These are phyloP conservation scores for Evansstolkia leycettana DNA, from an alignment of 495 filamentous ascomycete genomes.

Conservation along the genomic window DNA sequence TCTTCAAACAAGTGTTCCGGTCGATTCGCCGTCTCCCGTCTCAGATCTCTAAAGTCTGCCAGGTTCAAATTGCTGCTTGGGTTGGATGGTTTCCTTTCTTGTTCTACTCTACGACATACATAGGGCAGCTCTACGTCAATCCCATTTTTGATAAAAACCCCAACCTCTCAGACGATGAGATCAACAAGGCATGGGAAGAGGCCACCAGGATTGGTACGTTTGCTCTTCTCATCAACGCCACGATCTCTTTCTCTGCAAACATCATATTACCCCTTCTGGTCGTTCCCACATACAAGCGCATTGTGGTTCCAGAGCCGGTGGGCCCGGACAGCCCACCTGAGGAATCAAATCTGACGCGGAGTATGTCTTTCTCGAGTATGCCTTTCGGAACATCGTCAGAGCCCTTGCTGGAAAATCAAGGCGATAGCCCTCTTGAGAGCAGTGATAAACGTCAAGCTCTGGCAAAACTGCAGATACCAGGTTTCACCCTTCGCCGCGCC, in stretches of 20 bases:
- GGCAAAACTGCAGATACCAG: conserved; percentile 53
- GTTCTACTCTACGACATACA: conserved; percentile 85
- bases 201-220: conserved; percentile 74
- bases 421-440: not conserved
- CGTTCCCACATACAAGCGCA: conserved; percentile 50
- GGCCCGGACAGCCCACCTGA: conserved; percentile 6
- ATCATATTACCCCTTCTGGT: conserved; percentile 73
- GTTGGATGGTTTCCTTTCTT: conserved; percentile 92
- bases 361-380: conserved; percentile 20
- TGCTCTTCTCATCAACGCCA: conserved; percentile 75
- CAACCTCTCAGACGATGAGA: conserved; percentile 57
- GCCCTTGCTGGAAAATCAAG: conserved; percentile 13
- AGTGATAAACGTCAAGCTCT: conserved; percentile 25
- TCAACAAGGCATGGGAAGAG: conserved; percentile 66
- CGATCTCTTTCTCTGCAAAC: conserved; percentile 67
- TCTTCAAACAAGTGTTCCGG: conserved; percentile 66
- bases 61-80: conserved; percentile 84
- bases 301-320: conserved; percentile 1
- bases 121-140: conserved; percentile 80
- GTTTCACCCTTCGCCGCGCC: conserved; percentile 72
- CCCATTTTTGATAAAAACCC: conserved; percentile 65
- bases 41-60: conserved; percentile 70
- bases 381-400: conserved; percentile 17
- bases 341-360: conserved; percentile 9
- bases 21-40: conserved; percentile 64